phyloP scores from a whole-genome alignment of 225 moss, liverwort and hornwort genomes.

The Anthoceros angustus region DNA sequence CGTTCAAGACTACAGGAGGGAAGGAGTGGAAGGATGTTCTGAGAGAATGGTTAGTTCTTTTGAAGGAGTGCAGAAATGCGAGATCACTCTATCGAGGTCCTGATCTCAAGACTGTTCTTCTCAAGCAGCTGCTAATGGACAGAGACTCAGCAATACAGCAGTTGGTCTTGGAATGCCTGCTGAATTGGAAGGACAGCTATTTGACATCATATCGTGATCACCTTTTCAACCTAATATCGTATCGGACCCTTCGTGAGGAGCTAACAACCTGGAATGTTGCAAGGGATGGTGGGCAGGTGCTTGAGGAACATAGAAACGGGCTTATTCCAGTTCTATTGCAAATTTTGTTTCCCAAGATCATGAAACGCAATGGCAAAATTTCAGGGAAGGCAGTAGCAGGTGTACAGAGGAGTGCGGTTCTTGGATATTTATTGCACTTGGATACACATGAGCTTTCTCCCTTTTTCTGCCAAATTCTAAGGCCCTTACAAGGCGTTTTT shows the following conservation, averaged over 20 bases:
- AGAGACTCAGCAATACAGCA: conserved; percentile 79
- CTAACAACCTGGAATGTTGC: conserved; percentile 81
- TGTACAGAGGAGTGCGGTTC: conserved; percentile 74
- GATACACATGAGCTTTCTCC: conserved; percentile 68
- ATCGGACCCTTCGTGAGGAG: conserved; percentile 65
- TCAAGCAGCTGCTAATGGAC: conserved; percentile 64
- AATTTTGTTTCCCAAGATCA: conserved; percentile 79
- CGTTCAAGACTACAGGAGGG: conserved; percentile 22
- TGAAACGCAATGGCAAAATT: conserved; percentile 78
- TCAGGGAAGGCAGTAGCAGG: conserved; percentile 75
- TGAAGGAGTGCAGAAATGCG: conserved; percentile 73
- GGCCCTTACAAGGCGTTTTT: conserved; percentile 54
- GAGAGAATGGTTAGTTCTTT: conserved; percentile 76
- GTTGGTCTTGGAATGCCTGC: conserved; percentile 57
- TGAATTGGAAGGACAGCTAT: conserved; percentile 90
- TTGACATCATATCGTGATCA: conserved; percentile 53
- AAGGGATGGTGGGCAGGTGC: conserved; percentile 60
- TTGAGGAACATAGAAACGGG: conserved; percentile 56
- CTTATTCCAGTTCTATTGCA: conserved; percentile 50
- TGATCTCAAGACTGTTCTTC: conserved; percentile 51
- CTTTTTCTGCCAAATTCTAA: conserved; percentile 56
- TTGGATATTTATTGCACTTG: conserved; percentile 79
- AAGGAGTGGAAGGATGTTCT: conserved; percentile 78
- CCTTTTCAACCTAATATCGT: conserved; percentile 77
- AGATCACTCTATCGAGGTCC: conserved; percentile 57